Percentiles rank a stretch among this genome's conserved stretches.
Conservation (phyloP, 1,284 basidiomycete genomes). For the Fistulina hepatica region DNA sequence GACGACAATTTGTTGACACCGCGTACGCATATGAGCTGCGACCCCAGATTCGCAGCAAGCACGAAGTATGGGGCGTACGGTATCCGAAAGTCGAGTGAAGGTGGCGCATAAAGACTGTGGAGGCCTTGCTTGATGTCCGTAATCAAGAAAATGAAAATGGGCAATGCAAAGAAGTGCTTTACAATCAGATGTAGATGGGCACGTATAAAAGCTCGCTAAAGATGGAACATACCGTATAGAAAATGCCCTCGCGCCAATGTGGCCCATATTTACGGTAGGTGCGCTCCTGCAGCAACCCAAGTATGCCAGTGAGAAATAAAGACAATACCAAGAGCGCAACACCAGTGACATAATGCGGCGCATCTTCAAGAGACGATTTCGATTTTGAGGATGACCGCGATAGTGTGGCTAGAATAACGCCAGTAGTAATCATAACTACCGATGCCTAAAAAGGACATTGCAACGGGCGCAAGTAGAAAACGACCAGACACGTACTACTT, state of each 20-base stretch:
- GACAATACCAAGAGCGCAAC: constrained; percentile 65
- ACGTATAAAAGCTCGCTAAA: neutral
- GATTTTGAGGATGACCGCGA: constrained; percentile 40
- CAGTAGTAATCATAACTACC: constrained; percentile 61
- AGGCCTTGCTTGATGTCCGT: constrained; percentile 48
- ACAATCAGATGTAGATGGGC: neutral
- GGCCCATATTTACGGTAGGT: constrained; percentile 67
- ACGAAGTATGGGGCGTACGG: too few species aligned
- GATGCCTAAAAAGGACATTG: constrained; percentile 34
- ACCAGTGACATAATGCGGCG: constrained; percentile 45
- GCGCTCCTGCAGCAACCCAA: constrained; percentile 74
- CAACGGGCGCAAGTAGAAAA: constrained; percentile 1
- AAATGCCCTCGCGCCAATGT: constrained; percentile 80
- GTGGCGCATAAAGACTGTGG: constrained; percentile 27
- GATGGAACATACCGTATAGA: constrained; percentile 54
- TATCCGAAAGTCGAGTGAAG: constrained; percentile 32
- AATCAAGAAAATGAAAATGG: constrained; percentile 59
- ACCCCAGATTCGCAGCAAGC: constrained; percentile 62
- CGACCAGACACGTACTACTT: constrained; percentile 43
- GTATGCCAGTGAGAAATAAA: constrained; percentile 60
- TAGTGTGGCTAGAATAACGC: constrained; percentile 69
- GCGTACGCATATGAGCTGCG: constrained; percentile 79
- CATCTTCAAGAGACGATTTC: constrained; percentile 16
- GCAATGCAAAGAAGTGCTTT: constrained; percentile 64
- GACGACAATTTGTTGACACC: constrained; percentile 79